Percentiles rank a stretch among this genome's conserved stretches.
phyloP scores from a whole-genome alignment of 2,329 filamentous ascomycete genomes.

The Aspergillus proliferans region DNA sequence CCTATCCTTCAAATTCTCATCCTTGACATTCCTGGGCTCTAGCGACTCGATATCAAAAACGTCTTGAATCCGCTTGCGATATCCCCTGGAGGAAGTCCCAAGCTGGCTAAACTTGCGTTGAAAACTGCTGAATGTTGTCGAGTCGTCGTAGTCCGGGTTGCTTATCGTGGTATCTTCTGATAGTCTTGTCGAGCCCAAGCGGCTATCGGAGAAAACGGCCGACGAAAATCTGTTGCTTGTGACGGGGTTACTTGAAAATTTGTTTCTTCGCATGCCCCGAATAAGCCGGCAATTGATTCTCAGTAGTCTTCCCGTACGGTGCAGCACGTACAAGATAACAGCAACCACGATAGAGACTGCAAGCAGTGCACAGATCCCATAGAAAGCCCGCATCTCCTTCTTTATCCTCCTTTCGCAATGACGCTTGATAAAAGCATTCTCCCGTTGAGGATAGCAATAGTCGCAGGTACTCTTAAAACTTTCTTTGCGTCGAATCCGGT shows the following conservation, averaged over 20 bases:
- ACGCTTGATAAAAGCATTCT: slow-evolving; percentile 5
- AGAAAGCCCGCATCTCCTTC: slow-evolving; percentile 9
- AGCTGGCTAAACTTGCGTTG: slow-evolving; percentile 8
- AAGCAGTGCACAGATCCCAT: slow-evolving; percentile 8
- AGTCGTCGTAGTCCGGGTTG: not conserved
- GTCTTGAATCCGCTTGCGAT: slow-evolving; percentile 13
- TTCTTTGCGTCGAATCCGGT: slow-evolving; percentile 1
- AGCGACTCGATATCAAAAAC: slow-evolving; percentile 16
- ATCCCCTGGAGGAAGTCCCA: slow-evolving; percentile 5
- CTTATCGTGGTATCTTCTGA: not conserved
- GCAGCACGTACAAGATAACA: slow-evolving; percentile 7
- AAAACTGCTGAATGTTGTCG: slow-evolving; percentile 2
- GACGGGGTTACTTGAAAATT: not conserved
- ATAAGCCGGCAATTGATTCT: slow-evolving; percentile 1
- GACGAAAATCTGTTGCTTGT: not conserved
- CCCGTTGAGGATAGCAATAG: slow-evolving; percentile 10
- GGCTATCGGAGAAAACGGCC: not conserved
- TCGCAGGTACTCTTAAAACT: slow-evolving; percentile 7
- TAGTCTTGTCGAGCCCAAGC: not conserved
- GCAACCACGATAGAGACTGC: slow-evolving; percentile 4
- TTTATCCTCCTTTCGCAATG: slow-evolving; percentile 10
- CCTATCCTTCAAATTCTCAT: slow-evolving; percentile 1
- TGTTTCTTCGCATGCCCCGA: slow-evolving; percentile 2
- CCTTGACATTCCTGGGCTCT: not conserved
- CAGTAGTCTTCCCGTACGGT: not conserved